A percentile compares a stretch with the other conserved stretches of the same genome.
phyloP scores from a whole-genome alignment of 2,329 filamentous ascomycete species.

The Hortaea sp. region DNA sequence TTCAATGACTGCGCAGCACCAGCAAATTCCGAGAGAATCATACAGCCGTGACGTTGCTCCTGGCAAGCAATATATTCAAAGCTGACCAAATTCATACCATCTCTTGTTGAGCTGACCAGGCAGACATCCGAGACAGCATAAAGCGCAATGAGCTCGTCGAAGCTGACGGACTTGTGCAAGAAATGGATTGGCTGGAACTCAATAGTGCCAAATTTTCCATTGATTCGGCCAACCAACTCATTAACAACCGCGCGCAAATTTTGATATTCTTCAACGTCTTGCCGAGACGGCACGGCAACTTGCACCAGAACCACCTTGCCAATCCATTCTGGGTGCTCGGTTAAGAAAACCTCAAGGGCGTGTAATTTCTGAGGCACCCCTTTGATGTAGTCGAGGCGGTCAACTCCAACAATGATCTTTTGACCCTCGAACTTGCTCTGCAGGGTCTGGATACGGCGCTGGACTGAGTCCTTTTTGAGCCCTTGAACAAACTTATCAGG shows the following conservation, averaged over 20 bases:
- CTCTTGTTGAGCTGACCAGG: conserved; percentile 86
- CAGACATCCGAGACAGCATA: conserved; percentile 90
- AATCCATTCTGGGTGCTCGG: conserved; percentile 95
- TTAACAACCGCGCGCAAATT: conserved; percentile 93
- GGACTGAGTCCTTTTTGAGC: conserved; percentile 72
- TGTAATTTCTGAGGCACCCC: conserved; percentile 96
- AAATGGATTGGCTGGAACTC: conserved; percentile 99
- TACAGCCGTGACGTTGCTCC: conserved; percentile 76
- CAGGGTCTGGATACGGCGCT: conserved; percentile 74
- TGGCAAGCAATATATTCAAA: conserved; percentile 98
- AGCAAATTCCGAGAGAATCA: conserved; percentile 95
- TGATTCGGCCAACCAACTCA: conserved; percentile 92
- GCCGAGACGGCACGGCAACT: conserved; percentile 85
- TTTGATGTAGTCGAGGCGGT: conserved; percentile 97
- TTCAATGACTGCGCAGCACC: conserved; percentile 92
- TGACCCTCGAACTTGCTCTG: conserved; percentile 89
- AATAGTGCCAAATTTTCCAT: conserved; percentile 91
- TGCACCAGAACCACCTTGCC: conserved; percentile 94
- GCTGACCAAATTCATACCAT: conserved; percentile 97
- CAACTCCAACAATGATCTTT: conserved; percentile 93
- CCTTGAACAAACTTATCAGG: conserved; percentile 92
- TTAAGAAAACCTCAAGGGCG: conserved; percentile 90
- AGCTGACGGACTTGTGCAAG: conserved; percentile 89
- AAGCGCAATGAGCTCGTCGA: conserved; percentile 87
- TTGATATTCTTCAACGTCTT: conserved; percentile 97